A percentile compares a stretch with the other conserved stretches of the same genome.
Conservation (phyloP, 1,139 yeast genomes). For the Saccharomyces hybrid region DNA sequence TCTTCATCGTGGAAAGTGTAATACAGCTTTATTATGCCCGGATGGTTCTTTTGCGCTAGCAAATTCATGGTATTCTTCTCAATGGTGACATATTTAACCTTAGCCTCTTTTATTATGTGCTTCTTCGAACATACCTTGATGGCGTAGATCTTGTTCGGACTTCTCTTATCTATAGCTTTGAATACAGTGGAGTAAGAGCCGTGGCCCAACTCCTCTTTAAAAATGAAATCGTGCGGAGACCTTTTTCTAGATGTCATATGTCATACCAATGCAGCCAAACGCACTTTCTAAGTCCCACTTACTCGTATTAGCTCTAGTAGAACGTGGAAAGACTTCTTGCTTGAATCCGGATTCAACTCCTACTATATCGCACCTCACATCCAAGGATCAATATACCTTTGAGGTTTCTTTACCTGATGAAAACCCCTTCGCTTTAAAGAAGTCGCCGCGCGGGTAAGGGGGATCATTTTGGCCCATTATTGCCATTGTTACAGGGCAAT, state of each 20-base stretch:
- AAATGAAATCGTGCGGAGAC: constrained; percentile 77
- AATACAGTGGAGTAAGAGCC: constrained; percentile 95
- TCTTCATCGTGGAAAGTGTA: constrained; percentile 92
- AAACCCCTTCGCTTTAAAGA: neutral
- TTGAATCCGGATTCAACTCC: neutral
- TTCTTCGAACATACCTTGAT: constrained; percentile 86
- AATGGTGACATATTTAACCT: constrained; percentile 91
- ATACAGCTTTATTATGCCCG: constrained; percentile 80
- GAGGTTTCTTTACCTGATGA: neutral
- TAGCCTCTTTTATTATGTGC: constrained; percentile 90
- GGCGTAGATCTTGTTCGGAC: constrained; percentile 51
- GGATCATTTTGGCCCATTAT: neutral
- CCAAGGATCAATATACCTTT: neutral
- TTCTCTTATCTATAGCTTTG: constrained; percentile 57
- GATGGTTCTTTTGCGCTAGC: constrained; percentile 58
- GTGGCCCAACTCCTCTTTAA: constrained; percentile 84
- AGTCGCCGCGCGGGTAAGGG: neutral
- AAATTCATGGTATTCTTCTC: constrained; percentile 89
- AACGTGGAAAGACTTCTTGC: neutral
- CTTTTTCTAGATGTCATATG: constrained; percentile 40
- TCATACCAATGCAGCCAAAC: constrained; percentile 8
- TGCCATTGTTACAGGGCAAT: too few relatives aligned
- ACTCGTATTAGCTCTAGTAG: neutral
- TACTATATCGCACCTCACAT: neutral
- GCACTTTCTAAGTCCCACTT: neutral